Base-by-base conservation (phyloP, 1,139 yeast species). In the Zhuliangozyma blackwelliae region DNA sequence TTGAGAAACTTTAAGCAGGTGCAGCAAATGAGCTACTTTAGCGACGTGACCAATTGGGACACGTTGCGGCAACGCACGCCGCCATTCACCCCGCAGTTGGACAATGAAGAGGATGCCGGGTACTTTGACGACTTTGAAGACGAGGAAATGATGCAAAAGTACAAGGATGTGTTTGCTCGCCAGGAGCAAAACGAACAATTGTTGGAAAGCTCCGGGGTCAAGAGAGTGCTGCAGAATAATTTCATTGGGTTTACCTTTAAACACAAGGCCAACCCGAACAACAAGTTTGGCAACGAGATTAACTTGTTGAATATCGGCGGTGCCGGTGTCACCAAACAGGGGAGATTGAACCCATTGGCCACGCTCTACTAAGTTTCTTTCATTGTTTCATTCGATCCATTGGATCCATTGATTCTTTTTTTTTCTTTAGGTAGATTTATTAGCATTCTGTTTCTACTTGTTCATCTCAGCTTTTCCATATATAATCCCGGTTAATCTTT, bases 91-190 rank as follows among this genome's bases (percentile, higher is more conserved):
- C 99, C 99, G 1, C 96, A 94, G 54, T 72, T 94, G 45, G 97
- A 92, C 55, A 86, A 89, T 44, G 98, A 94, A 54, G 94, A 90
- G 45, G 99, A 94, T 64, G 97, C 97, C 1, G 99, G 98, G 1
- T 94, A 94, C 64, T 94, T 94, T 59, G 99, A 94, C 62, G 98
- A 94, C 59, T 94, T 94, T 57, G 89, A 87, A 44, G 94, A 88
- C 59, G 97, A 90, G 54, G 90, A 86, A 39, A 96, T 94, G 60
- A 90, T 94, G 97, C 90, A 92, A 49, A 90, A 92, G 62, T 94
- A 94, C 65, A 92, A 94, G 52, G 98, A 94, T 54, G 98, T 94
- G 13, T 83, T 89, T 71, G 90, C 88, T 48, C 82, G 94, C 62
- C 88, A 84, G 53, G 86, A 78, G 39, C 90, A 85, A 48, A 77